Percentiles rank a stretch among this genome's conserved stretches.
Evolutionary conservation across 306 rosid species (phyloP).

Genomic region (Rosa rugosa): DNA sequence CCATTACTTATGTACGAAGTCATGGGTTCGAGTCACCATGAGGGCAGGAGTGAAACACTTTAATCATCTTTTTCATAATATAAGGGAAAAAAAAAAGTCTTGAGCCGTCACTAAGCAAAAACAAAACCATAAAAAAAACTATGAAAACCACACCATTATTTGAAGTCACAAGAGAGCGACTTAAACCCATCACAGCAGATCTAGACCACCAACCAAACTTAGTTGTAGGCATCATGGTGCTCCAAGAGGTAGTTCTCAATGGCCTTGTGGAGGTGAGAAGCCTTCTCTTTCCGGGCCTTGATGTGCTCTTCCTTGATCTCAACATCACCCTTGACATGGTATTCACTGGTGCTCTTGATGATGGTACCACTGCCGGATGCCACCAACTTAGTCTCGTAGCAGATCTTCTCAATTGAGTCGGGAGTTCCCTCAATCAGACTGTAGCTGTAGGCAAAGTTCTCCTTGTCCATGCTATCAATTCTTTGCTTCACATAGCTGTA

Average conservation of each 20-base stretch:
- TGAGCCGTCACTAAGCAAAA: not conserved
- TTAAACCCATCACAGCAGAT: not conserved
- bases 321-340: slow-evolving; percentile 35
- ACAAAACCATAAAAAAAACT: not conserved
- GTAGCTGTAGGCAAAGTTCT: slow-evolving; percentile 36
- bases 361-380: slow-evolving; percentile 37
- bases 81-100: too few species aligned
- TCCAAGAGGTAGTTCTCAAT: slow-evolving; percentile 37
- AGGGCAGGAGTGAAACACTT: too few species aligned
- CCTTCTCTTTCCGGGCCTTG: slow-evolving; percentile 37
- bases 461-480: slow-evolving; percentile 48
- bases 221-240: slow-evolving; percentile 37
- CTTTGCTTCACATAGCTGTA: slow-evolving; percentile 40
- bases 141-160: slow-evolving; percentile 4
- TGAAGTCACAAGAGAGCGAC: not conserved
- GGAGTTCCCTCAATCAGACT: slow-evolving; percentile 47
- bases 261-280: slow-evolving; percentile 33
- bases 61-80: too few species aligned
- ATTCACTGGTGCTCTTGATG: slow-evolving; percentile 32
- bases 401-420: slow-evolving; percentile 43
- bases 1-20: too few species aligned
- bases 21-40: too few species aligned
- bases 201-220: not conserved
- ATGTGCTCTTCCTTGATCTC: slow-evolving; percentile 39
- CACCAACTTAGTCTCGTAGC: slow-evolving; percentile 35